Evolutionary conservation across 108 stramenopile species (phyloP), one percentile per base, ranked within the genome.

Genomic region (Discostella pseudostelligera): DNA sequence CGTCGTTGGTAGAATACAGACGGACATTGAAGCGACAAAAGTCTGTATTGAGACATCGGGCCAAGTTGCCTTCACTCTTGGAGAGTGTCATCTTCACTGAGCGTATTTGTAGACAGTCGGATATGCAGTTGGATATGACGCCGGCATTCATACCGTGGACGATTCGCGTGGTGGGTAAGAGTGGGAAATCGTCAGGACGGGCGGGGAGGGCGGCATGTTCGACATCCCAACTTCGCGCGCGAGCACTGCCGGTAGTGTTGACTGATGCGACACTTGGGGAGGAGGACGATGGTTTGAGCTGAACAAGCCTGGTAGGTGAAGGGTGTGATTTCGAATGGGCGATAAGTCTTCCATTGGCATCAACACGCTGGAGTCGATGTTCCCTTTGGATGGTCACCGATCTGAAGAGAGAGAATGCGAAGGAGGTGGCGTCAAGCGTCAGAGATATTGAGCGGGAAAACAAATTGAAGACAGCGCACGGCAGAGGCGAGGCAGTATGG

Each of bases 21-120:
- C 85, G 74, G 47, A 91, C 74, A 20, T 78, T 81, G 54, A 91
- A 91, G 54, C 76, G 79, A 48, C 86, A 84, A 61, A 70, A 84
- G 50, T 87, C 83, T 9, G 32, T 69, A 35, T 84, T 88, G 1
- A 58, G 79, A 69, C 89, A 91, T 53, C 84, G 86, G 43, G 84
- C 89, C 10, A 74, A 21, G 57, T 81, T 81, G 0, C 58, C 78
- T 9, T 80, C 72, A 11, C 59, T 68, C 46, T 67, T 57, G 59
- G 77, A 78, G 49, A 72, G 88, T 54, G 80, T 81, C n/a, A 87
- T 72, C 45, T 83, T 78, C 56, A 91, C 79, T 8, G 85, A 87
- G 5, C 84, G 65, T 10, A 55, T 19, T 5, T 79, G 81, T 29
- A 91, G 81, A 16, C 77, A 60, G 26, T 79, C 78, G 16, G 84